Base-by-base conservation (phyloP, 495 filamentous ascomycete species). In the Xylaria bambusicola region DNA sequence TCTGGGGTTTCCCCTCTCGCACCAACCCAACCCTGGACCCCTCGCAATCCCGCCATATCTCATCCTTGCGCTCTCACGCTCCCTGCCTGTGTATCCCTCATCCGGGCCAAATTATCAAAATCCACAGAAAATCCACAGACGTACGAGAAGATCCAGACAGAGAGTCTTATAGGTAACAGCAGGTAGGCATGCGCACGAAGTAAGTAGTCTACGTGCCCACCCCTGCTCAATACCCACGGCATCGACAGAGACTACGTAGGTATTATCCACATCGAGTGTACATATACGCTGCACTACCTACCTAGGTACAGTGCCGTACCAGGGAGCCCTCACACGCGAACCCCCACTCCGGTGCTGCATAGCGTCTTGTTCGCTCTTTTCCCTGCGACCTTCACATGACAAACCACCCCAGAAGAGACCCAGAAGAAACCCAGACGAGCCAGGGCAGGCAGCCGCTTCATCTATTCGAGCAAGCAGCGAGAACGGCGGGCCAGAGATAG, bases 201-300 rank as follows among this genome's bases (percentile, higher is more conserved):
- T n/a, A n/a, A n/a, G n/a, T n/a, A n/a, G n/a, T n/a, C n/a, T 38
- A 40, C 38, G 44, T 54, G 52, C 52, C 36, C 35, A 54, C 52
- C 52, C 52, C 52, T 54, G 52, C 38, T 38, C 17, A 21, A 54
- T 33, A 33, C 40, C 52, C 36, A 54, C 36, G 18, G 6, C 24
- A 10, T 53, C 52, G 38, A 52, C 50, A 27, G 17, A 44, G n/a
- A 10, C 10, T 5, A 10, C 10, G 9, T 31, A 44, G 13, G 8
- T 20, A 20, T 12, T 33, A 42, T 33, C 52, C 38, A 54, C 52
- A 15, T 54, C 52, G 23, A 42, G 52, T 38, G 52, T 54, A 24
- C 52, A 54, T n/a, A n/a, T n/a, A n/a, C n/a, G n/a, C n/a, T n/a
- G n/a, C n/a, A n/a, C n/a, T n/a, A n/a, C n/a, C n/a, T n/a, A n/a